Percentiles rank a stretch among this genome's conserved stretches.
These are phyloP conservation scores for Cryptococcus sp. DNA, from an alignment of 1,284 basidiomycete species.

Conservation along the genomic window DNA sequence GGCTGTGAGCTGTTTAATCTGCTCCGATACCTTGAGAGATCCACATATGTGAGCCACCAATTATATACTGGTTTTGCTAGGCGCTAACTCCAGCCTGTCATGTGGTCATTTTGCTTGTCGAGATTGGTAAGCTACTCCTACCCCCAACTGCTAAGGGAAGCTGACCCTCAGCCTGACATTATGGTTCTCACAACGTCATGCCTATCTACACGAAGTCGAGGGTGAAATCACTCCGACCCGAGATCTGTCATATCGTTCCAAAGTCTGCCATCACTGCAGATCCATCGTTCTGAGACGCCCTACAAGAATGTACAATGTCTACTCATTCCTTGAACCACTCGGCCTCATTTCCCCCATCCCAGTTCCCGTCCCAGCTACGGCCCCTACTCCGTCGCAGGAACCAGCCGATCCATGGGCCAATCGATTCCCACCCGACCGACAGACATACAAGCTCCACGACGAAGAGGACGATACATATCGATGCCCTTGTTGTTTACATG, in stretches of 20 bases:
- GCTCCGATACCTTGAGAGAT: constrained; percentile 38
- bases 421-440: constrained; percentile 26
- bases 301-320: constrained; percentile 32
- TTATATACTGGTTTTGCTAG: neutral
- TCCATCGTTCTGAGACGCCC: constrained; percentile 35
- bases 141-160: neutral
- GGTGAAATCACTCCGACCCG: constrained; percentile 15
- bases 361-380: too few relatives aligned
- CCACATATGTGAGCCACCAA: constrained; percentile 43
- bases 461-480: constrained; percentile 23
- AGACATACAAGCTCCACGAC: constrained; percentile 28
- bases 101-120: constrained; percentile 46
- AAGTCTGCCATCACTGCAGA: constrained; percentile 44
- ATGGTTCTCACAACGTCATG: constrained; percentile 42
- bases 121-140: constrained; percentile 27
- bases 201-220: constrained; percentile 17
- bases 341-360: constrained; percentile 5
- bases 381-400: constrained; percentile 10
- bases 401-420: constrained; percentile 26
- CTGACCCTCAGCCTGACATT: constrained; percentile 21
- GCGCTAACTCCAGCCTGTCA: constrained; percentile 23
- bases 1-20: constrained; percentile 38
- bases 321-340: constrained; percentile 30
- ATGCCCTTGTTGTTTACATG: constrained; percentile 35
- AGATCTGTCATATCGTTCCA: constrained; percentile 35